Base-by-base conservation (phyloP, 495 filamentous ascomycete genomes). In the Elaphomyces granulatus region DNA sequence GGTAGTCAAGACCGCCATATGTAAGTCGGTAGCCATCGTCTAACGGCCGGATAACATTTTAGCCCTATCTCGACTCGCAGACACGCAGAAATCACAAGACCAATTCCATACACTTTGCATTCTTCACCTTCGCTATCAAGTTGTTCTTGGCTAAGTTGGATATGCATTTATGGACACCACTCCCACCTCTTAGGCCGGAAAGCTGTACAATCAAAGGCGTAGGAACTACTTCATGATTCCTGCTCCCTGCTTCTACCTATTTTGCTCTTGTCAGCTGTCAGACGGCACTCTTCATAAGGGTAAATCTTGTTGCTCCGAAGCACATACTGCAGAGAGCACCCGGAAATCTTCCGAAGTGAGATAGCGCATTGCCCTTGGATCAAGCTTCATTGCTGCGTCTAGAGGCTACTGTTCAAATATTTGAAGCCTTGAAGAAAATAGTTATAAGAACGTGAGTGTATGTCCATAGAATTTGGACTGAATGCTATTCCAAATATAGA, bases 11-110 rank as follows among this genome's bases (percentile, higher is more conserved):
- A 2, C 90, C 90, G 46, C 90, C 90, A 60, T 96, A 96, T 16
- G 88, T 92, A 16, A 99, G 77, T 34, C 90, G 80, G 66, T 99
- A 99, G 38, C 90, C 90, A 56, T 99, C 90, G 59, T 99, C 77
- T 80, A 41, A 12, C 32, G 34, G 17, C 16, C 16, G 32, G 21
- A 36, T 14, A 39, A n/a, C n/a, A 15, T 15, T 31, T 26, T n/a
- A n/a, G n/a, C 12, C 36, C 12, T 31, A 37, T 18, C 31, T 17
- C 16, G 17, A n/a, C 20, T 4, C 2, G 14, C 28, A 12, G 34
- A 15, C 12, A 31, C 12, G 17, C 12, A 39, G 16, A 41, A 32
- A 31, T 15, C 1, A 30, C 15, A n/a, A 19, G 37, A 2, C 15
- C 15, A n/a, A 30, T 39, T 14, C 12, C 55, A 33, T 64, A 79